Evolutionary conservation across 352 stramenopile species (phyloP).

Genomic region (Pythium scleroteichum): DNA sequence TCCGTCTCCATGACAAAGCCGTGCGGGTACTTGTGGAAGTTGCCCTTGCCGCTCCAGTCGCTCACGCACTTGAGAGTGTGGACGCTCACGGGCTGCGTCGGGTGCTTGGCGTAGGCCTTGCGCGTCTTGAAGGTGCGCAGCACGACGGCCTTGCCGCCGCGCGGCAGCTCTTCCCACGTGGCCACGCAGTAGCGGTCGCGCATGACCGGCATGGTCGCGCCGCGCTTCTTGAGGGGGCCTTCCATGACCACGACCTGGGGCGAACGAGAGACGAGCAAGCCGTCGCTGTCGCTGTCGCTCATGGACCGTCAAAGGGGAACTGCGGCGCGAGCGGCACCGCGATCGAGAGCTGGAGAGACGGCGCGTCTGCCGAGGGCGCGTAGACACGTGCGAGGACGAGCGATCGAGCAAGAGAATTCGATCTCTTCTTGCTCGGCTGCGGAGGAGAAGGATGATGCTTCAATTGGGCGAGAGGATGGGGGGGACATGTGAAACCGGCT

Average conservation of each 20-base stretch:
- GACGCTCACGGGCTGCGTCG: conserved; percentile 51
- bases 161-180: conserved; percentile 42
- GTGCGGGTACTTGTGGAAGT: conserved; percentile 73
- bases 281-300: conserved; percentile 7
- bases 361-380: background rate
- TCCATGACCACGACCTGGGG: conserved; percentile 47
- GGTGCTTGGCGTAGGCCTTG: conserved; percentile 42
- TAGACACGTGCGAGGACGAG: background rate
- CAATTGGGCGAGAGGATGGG: background rate
- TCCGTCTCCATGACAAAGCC: conserved; percentile 73
- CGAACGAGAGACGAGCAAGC: background rate
- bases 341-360: background rate
- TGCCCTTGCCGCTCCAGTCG: conserved; percentile 77
- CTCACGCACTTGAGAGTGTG: conserved; percentile 71
- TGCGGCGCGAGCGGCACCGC: background rate
- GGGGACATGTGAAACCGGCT: background rate
- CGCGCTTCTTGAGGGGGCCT: conserved; percentile 72
- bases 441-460: background rate
- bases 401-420: background rate
- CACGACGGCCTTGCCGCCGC: conserved; percentile 46
- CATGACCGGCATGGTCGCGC: conserved; percentile 73
- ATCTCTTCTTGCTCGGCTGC: background rate
- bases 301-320: conserved; percentile 3
- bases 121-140: conserved; percentile 73
- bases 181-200: conserved; percentile 81